phyloP scores from a whole-genome alignment of 73 alveolate genomes.

The Tetrahymena malaccensis region DNA sequence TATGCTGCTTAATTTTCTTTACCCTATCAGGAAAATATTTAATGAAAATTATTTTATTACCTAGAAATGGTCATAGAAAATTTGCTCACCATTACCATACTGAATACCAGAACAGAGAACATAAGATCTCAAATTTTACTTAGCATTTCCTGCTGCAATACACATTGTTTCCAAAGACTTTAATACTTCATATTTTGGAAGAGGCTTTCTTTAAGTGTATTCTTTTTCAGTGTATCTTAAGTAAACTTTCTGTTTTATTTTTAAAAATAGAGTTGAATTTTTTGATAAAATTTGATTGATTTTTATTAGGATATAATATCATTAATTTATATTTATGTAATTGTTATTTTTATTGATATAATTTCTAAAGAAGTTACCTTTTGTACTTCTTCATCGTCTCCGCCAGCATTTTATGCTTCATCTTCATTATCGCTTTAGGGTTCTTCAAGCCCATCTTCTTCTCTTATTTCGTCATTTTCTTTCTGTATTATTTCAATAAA shows the following conservation, averaged over 20 bases:
- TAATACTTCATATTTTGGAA: slow-evolving; percentile 35
- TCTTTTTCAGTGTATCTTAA: slow-evolving; percentile 21
- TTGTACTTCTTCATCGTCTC: slow-evolving; percentile 17
- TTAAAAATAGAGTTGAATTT: not conserved
- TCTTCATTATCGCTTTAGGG: slow-evolving; percentile 38
- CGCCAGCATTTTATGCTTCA: slow-evolving; percentile 17
- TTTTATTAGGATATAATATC: not conserved
- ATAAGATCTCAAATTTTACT: slow-evolving; percentile 20
- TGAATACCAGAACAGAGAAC: slow-evolving; percentile 48
- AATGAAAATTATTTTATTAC: slow-evolving; percentile 13
- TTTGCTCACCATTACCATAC: slow-evolving; percentile 56
- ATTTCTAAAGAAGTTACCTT: not conserved
- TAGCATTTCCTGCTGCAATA: slow-evolving; percentile 6
- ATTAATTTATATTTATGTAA: not conserved
- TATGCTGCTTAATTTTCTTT: too few relatives aligned
- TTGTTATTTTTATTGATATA: not conserved
- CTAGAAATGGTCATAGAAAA: slow-evolving; percentile 45
- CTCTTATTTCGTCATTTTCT: not conserved
- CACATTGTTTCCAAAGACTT: slow-evolving; percentile 28
- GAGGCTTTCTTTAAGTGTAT: slow-evolving; percentile 24
- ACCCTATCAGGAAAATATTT: too few relatives aligned
- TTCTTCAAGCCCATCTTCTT: not conserved
- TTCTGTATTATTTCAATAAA: not conserved
- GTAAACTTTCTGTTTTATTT: slow-evolving; percentile 8
- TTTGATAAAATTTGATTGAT: too few relatives aligned